These are phyloP conservation scores for Lactarius akahatsu DNA, from an alignment of 768 basidiomycete genomes.

Conservation along the genomic window DNA sequence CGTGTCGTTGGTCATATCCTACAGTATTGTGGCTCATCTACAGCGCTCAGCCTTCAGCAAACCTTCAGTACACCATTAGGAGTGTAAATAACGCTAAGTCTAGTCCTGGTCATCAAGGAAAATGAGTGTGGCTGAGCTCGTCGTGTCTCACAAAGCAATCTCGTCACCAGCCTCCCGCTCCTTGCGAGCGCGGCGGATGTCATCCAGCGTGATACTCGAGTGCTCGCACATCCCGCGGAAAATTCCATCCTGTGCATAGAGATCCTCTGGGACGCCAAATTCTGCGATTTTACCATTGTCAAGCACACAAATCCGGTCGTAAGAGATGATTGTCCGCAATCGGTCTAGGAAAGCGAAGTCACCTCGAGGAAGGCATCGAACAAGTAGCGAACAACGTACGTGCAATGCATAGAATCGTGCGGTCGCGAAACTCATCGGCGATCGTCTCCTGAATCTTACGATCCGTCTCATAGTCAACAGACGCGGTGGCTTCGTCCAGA, in stretches of 20 bases:
- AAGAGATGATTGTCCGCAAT: slow-evolving; percentile 80
- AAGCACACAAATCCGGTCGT: slow-evolving; percentile 87
- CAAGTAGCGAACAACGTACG: slow-evolving; percentile 47
- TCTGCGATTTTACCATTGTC: slow-evolving; percentile 81
- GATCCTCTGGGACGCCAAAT: slow-evolving; percentile 72
- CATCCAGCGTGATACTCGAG: slow-evolving; percentile 69
- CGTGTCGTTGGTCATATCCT: too few species aligned
- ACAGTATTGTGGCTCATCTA: too few species aligned
- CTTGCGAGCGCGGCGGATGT: slow-evolving; percentile 50
- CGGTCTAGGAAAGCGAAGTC: slow-evolving; percentile 52
- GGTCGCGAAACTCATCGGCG: slow-evolving; percentile 74
- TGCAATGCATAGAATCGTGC: slow-evolving; percentile 85
- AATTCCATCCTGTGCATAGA: slow-evolving; percentile 63
- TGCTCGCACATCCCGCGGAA: slow-evolving; percentile 87
- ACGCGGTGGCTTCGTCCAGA: slow-evolving; percentile 89
- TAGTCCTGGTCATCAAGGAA: too few species aligned
- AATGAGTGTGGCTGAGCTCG: background rate
- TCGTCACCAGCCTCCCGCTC: slow-evolving; percentile 22
- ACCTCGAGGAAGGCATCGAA: background rate
- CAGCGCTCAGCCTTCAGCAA: too few species aligned
- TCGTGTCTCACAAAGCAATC: background rate
- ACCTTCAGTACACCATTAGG: too few species aligned
- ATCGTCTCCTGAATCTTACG: slow-evolving; percentile 91
- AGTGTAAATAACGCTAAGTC: too few species aligned
- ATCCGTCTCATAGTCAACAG: slow-evolving; percentile 88